Percentiles rank a stretch among this genome's conserved stretches.
phyloP scores from a whole-genome alignment of 805 yeast species.

The Saccharomycopsis amapae region DNA sequence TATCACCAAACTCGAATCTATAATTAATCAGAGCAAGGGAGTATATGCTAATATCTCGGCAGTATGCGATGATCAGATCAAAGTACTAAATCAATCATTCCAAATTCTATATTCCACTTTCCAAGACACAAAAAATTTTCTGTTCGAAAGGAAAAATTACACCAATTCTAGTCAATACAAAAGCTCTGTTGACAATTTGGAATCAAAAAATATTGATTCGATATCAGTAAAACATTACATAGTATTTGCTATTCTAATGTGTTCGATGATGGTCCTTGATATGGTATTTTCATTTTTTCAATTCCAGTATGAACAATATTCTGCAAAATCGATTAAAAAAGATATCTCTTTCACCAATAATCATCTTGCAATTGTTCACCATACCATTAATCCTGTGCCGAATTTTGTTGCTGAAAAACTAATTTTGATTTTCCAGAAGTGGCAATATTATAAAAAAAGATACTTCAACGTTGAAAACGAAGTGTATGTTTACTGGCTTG shows the following conservation, averaged over 20 bases:
- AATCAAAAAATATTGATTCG: no score
- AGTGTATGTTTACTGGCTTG: slow-evolving; percentile 3
- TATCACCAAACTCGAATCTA: no score
- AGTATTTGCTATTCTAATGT: background rate
- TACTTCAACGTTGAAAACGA: background rate
- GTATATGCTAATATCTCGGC: no score
- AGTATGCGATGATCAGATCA: no score
- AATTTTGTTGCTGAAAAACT: background rate
- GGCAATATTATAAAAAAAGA: background rate
- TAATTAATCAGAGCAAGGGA: no score
- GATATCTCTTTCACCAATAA: background rate
- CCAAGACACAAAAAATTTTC: no score
- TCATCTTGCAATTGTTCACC: slow-evolving; percentile 4
- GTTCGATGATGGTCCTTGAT: background rate
- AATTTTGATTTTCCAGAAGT: background rate
- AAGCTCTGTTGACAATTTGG: no score
- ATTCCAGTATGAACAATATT: background rate
- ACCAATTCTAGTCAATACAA: no score
- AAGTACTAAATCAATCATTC: no score
- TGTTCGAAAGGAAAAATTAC: no score
- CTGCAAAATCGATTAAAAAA: background rate
- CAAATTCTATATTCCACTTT: no score
- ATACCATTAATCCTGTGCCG: background rate
- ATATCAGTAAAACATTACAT: background rate
- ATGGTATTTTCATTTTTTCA: background rate